A percentile compares a stretch with the other conserved stretches of the same genome.
Conservation (phyloP, 805 yeast genomes). For the Saccharomycopsis sp. region DNA sequence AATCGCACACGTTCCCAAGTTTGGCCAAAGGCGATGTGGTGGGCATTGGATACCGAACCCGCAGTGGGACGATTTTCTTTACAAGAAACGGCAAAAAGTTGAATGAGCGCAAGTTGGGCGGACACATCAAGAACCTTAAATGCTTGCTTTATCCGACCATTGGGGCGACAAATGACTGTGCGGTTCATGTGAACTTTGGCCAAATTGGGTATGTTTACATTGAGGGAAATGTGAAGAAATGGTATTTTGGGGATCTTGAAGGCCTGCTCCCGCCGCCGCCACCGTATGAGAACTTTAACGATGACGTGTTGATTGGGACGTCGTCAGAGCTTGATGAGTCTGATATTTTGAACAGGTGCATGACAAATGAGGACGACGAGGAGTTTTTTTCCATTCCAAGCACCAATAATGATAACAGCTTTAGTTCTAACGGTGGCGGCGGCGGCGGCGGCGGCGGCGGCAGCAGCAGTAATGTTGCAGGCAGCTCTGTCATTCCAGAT, state of each 20-base stretch:
- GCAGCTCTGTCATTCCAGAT: slow-evolving; percentile 10
- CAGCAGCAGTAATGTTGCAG: neutral
- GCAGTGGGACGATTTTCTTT: slow-evolving; percentile 82
- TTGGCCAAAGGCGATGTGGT: slow-evolving; percentile 80
- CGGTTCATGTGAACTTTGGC: slow-evolving; percentile 83
- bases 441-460: neutral
- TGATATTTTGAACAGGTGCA: slow-evolving; percentile 23
- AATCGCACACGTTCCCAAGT: slow-evolving; percentile 48
- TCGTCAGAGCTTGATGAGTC: slow-evolving; percentile 33
- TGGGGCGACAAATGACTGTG: slow-evolving; percentile 77
- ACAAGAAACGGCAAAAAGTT: slow-evolving; percentile 91
- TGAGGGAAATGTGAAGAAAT: slow-evolving; percentile 87
- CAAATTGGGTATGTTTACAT: slow-evolving; percentile 83
- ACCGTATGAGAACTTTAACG: slow-evolving; percentile 70
- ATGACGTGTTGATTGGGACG: slow-evolving; percentile 68
- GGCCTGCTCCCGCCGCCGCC: slow-evolving; percentile 94
- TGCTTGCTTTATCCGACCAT: slow-evolving; percentile 64
- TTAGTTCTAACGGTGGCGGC: neutral
- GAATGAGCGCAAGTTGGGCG: slow-evolving; percentile 72
- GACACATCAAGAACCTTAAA: slow-evolving; percentile 48
- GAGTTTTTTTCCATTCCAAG: slow-evolving; percentile 3
- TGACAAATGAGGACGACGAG: no score
- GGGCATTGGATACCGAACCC: slow-evolving; percentile 81
- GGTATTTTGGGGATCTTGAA: slow-evolving; percentile 87
- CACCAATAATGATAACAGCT: neutral